A percentile compares a stretch with the other conserved stretches of the same genome.
phyloP scores from a whole-genome alignment of 2,329 filamentous ascomycete genomes.

The Setomelanomma holmii region DNA sequence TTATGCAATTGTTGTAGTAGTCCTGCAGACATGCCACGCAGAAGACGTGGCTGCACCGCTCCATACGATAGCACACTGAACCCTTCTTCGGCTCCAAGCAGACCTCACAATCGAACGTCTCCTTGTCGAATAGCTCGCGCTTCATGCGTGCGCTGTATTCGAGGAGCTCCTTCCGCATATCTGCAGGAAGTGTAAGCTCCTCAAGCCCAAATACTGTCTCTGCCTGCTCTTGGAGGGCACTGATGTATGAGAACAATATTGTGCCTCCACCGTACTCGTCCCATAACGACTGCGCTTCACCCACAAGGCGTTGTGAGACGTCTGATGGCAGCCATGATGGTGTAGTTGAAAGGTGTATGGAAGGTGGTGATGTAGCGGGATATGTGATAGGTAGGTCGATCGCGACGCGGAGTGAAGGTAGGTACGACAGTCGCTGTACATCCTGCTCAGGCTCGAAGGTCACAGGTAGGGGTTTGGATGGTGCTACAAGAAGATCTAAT shows the following conservation, averaged over 20 bases:
- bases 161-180: constrained; percentile 72
- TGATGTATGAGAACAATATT: constrained; percentile 67
- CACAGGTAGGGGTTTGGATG: constrained; percentile 57
- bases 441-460: constrained; percentile 42
- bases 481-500: constrained; percentile 64
- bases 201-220: constrained; percentile 63
- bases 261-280: constrained; percentile 65
- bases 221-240: constrained; percentile 64
- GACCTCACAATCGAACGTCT: constrained; percentile 86
- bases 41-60: constrained; percentile 89
- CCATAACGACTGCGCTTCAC: constrained; percentile 62
- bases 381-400: constrained; percentile 64
- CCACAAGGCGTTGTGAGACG: constrained; percentile 54
- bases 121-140: constrained; percentile 77
- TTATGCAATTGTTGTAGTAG: constrained; percentile 89
- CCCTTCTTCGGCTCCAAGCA: constrained; percentile 95
- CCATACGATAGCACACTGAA: constrained; percentile 77
- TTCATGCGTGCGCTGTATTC: constrained; percentile 80
- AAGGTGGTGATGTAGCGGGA: constrained; percentile 60
- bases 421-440: constrained; percentile 58
- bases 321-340: constrained; percentile 61
- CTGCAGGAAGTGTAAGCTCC: constrained; percentile 55
- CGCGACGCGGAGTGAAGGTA: constrained; percentile 63
- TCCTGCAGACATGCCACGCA: constrained; percentile 86
- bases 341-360: constrained; percentile 56